These are phyloP conservation scores for Suillus decipiens DNA, from an alignment of 768 basidiomycete genomes.

Conservation along the genomic window DNA sequence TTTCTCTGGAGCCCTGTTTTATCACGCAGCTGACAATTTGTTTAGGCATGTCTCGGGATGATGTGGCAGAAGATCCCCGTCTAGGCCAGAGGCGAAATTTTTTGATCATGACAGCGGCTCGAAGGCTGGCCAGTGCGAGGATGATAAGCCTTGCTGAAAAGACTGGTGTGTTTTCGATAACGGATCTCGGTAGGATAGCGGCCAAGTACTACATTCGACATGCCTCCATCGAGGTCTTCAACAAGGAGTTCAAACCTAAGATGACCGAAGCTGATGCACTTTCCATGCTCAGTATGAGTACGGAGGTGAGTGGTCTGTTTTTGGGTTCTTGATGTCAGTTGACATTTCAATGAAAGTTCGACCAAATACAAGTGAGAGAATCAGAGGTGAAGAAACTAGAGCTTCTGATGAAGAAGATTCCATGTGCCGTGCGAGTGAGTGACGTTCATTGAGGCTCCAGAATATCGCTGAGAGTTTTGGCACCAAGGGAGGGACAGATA, in stretches of 20 bases:
- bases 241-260: constrained; percentile 66
- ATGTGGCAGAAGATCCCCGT: constrained; percentile 67
- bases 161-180: constrained; percentile 63
- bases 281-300: constrained; percentile 82
- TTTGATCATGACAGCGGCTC: constrained; percentile 67
- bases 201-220: constrained; percentile 95
- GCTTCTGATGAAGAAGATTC: constrained; percentile 61
- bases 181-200: constrained; percentile 94
- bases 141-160: constrained; percentile 81
- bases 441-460: not conserved
- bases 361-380: constrained; percentile 93
- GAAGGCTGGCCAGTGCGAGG: constrained; percentile 60
- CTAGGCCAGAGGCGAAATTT: constrained; percentile 70
- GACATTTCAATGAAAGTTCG: constrained; percentile 56
- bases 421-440: constrained; percentile 79
- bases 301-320: constrained; percentile 61
- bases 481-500: constrained; percentile 61
- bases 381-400: constrained; percentile 85
- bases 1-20: constrained; percentile 8
- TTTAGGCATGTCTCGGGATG: constrained; percentile 73
- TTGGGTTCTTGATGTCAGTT: not conserved
- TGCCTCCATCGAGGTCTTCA: constrained; percentile 86
- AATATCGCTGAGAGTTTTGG: constrained; percentile 2
- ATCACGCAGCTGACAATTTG: constrained; percentile 13
- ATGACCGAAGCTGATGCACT: constrained; percentile 96